These are phyloP conservation scores for Eucalyptus leucophloia DNA, from an alignment of 345 rosid genomes.

Conservation along the genomic window DNA sequence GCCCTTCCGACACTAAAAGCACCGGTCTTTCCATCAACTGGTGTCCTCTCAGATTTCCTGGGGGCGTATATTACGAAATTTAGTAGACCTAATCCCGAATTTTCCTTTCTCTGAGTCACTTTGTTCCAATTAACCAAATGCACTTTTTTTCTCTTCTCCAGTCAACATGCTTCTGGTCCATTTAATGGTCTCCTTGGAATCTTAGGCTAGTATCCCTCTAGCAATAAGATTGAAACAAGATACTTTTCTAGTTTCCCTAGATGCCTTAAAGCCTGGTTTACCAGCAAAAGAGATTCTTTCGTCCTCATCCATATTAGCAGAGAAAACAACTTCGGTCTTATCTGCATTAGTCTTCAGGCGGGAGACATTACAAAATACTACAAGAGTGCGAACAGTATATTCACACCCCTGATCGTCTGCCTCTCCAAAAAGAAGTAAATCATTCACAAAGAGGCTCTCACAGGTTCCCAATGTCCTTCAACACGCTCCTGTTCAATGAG, in stretches of 20 bases:
- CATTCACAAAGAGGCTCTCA: neutral
- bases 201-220: neutral
- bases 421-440: no score
- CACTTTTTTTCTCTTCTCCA: neutral
- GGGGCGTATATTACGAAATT: neutral
- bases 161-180: neutral
- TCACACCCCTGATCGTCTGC: neutral
- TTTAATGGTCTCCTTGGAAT: neutral
- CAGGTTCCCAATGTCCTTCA: neutral
- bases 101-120: neutral
- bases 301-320: neutral
- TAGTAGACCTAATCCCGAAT: neutral
- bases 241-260: neutral
- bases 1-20: neutral
- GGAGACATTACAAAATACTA: no score
- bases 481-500: neutral
- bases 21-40: neutral
- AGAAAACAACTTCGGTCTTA: neutral
- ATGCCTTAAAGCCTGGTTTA: neutral
- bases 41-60: neutral
- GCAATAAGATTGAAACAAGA: neutral
- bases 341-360: no score
- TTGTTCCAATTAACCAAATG: neutral
- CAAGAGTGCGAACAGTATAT: neutral
- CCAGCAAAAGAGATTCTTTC: neutral